Base-by-base conservation (phyloP, 192 early-diverging fungal genomes). In the Umbelopsis sp. region DNA sequence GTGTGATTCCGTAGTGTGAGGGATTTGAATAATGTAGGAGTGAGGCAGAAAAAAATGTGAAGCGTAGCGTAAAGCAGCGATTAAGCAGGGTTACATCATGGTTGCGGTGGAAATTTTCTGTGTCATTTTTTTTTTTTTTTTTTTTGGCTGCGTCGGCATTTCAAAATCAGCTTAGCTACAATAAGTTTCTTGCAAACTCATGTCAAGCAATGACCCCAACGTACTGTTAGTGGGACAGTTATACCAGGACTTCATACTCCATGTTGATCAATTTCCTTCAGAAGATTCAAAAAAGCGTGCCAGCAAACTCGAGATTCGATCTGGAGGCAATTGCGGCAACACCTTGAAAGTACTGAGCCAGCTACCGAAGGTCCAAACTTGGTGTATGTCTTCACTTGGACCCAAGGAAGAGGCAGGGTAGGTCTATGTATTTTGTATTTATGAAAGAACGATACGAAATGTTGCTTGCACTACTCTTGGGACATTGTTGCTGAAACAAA, bases 291-390 rank as follows among this genome's bases (percentile, higher is more conserved):
- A 91, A 72, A 71, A 83, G 20, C 53, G 86, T n/a, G 86, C 88
- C 34, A 70, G 83, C 32, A 12, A 71, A 34, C 80, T 88, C n/a
- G 86, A 91, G 53, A 80, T 85, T 52, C 80, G 90, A n/a, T 80
- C 86, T 22, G 90, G 90, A 29, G 90, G 90, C 20, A 91, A 91
- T 50, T 78, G 81, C 25, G 80, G 81, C 31, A 91, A 91, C 49
- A 84, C 85, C 8, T 80, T 87, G 20, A 77, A 80, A 31, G 81
- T 89, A 6, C 72, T 91, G 12, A 76, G 80, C 34, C 89, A 91
- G 54, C 82, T 83, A 43, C 80, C 82, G 5, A 44, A 52, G 2
- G 53, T 72, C 7, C 69, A 76, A 26, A 69, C 81, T 54, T 81
- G 74, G 74, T 82, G 80, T 43, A 86, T 88, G 84, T 83, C 85